Evolutionary conservation across 352 stramenopile genomes (phyloP), one percentile per base, ranked within the genome.

Genomic region (Phytophthora pinifolia): DNA sequence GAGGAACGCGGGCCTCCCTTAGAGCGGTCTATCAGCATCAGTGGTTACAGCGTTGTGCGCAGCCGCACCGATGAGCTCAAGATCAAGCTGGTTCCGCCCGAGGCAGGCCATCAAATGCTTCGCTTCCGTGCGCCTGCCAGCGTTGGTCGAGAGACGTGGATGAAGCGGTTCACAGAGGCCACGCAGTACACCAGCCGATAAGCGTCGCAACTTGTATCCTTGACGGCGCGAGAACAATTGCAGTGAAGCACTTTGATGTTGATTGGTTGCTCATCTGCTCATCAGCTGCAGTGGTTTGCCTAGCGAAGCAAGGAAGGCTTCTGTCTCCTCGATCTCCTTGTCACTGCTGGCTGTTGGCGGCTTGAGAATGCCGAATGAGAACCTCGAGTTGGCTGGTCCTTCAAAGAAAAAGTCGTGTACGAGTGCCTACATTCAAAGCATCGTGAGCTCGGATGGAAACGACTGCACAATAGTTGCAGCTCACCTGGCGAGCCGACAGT

Each of bases 41-140:
- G 74, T 20, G 81, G 78, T n/a, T 89, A 81, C 62, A 80, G 59
- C 15, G 74, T 91, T 10, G 70, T 87, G 30, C 77, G 78, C 25
- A 89, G 78, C 37, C 81, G 78, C 37, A 89, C 81, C 9, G 81
- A 91, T 54, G 78, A 91, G 35, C 78, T 86, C 54, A 91, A 91
- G 54, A 86, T 91, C 59, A 91, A 91, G 59, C 44, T 91, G 43
- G 62, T 91, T 17, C 76, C 81, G 10, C 78, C 81, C 9, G 78
- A 87, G 49, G 72, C 81, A 3, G 76, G 78, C 0, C 72, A 68
- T 37, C 44, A 45, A 60, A 88, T 87, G 76, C 71, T 88, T 54
- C 81, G 81, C 39, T 91, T 89, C 50, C 74, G 81, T 7, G 76
- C 81, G 27, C 81, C 81, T 17, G 78, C 80, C 22, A 91, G 78